phyloP scores from a whole-genome alignment of 139 green algal genomes.

The Zygnema circumcarinatum region DNA sequence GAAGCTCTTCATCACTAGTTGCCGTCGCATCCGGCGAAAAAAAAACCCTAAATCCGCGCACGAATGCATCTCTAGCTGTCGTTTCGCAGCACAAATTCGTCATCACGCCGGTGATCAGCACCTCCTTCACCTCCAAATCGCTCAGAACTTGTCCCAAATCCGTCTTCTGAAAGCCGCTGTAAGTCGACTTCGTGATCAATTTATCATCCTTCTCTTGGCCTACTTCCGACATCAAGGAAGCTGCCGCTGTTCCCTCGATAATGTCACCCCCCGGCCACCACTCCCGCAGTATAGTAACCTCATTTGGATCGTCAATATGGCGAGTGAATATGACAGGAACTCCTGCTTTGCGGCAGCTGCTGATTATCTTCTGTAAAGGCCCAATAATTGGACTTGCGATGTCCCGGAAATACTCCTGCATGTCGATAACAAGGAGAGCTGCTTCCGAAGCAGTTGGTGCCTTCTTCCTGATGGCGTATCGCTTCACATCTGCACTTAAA shows the following conservation, averaged over 20 bases:
- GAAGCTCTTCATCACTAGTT: constrained; percentile 13
- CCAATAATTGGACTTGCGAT: constrained; percentile 18
- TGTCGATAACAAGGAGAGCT: constrained; percentile 31
- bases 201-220: not conserved
- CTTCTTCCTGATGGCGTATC: not conserved
- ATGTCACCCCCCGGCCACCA: constrained; percentile 26
- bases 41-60: constrained; percentile 22
- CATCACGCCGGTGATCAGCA: constrained; percentile 36
- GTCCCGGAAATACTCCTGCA: constrained; percentile 29
- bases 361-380: not conserved
- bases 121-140: not conserved
- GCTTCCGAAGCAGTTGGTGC: not conserved
- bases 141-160: constrained; percentile 12
- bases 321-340: constrained; percentile 24
- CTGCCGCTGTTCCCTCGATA: constrained; percentile 4
- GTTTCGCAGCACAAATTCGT: constrained; percentile 45
- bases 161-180: constrained; percentile 8
- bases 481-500: constrained; percentile 8
- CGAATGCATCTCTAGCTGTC: constrained; percentile 33
- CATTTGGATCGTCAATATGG: constrained; percentile 5
- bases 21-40: constrained; percentile 25
- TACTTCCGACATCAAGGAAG: constrained; percentile 9
- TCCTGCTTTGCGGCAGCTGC: not conserved
- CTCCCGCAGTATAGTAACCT: constrained; percentile 11
- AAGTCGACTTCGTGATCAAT: constrained; percentile 13